phyloP scores from a whole-genome alignment of 805 yeast genomes.

The Danielia oregonensis region DNA sequence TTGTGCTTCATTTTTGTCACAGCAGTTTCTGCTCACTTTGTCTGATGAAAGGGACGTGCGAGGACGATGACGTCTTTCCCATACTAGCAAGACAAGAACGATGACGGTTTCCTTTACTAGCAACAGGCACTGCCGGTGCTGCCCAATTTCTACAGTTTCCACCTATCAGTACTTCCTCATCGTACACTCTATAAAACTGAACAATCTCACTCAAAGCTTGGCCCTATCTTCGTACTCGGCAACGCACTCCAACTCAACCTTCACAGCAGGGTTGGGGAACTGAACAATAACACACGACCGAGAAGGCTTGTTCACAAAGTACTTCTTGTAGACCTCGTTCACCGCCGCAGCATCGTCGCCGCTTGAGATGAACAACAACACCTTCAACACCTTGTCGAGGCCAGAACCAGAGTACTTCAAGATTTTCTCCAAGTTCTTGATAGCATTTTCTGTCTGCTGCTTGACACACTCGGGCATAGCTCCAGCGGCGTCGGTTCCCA shows the following conservation, averaged over 20 bases:
- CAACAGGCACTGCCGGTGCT: no score
- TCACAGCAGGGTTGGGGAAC: constrained; percentile 3
- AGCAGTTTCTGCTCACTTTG: no score
- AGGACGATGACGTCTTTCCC: no score
- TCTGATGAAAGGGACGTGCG: no score
- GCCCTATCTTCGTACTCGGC: constrained; percentile 3
- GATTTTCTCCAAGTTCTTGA: constrained; percentile 3
- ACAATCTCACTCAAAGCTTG: no score
- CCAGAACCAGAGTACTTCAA: constrained; percentile 1
- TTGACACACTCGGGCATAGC: constrained; percentile 2
- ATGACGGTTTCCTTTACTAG: no score
- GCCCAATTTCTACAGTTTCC: no score
- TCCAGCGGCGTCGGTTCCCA: constrained; percentile 3
- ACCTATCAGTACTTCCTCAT: no score
- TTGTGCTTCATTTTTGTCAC: no score
- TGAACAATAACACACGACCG: constrained; percentile 3
- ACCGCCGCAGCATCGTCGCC: constrained; percentile 1
- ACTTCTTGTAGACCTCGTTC: constrained; percentile 4
- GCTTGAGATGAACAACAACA: constrained; percentile 3
- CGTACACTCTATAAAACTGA: no score
- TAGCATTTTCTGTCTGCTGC: constrained; percentile 3
- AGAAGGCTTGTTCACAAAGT: constrained; percentile 4
- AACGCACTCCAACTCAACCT: constrained; percentile 6
- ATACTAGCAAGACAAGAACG: no score
- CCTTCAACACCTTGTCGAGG: constrained; percentile 5